Evolutionary conservation across 108 stramenopile species (phyloP).

Genomic region (Cyclotella choctawhatcheeana): DNA sequence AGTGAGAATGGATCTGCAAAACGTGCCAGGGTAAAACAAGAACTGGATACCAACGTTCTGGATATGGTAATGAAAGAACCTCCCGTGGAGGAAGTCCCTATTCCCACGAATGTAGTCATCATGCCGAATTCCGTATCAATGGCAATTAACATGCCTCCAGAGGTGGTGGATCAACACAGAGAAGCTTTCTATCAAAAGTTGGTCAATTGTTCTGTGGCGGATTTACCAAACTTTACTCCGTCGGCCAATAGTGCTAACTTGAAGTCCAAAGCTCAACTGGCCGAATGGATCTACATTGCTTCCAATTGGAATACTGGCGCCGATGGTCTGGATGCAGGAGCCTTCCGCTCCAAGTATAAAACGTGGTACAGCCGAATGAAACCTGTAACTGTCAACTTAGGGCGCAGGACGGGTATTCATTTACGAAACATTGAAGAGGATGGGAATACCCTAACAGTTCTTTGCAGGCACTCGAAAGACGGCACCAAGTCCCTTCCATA

Average conservation of each 20-base stretch:
- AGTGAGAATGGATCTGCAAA: neutral
- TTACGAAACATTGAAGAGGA: conserved; percentile 17
- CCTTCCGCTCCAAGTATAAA: conserved; percentile 50
- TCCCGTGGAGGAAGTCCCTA: neutral
- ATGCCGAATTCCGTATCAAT: conserved; percentile 8
- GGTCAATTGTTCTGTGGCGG: conserved; percentile 5
- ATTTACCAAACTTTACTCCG: conserved; percentile 6
- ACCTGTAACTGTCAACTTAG: conserved; percentile 36
- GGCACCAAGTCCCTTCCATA: conserved; percentile 42
- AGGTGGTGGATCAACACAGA: conserved; percentile 9
- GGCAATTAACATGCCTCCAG: conserved; percentile 8
- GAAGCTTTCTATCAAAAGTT: conserved; percentile 39
- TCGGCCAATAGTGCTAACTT: conserved; percentile 30
- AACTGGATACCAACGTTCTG: neutral
- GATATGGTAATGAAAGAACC: neutral
- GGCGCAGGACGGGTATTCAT: conserved; percentile 50
- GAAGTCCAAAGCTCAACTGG: conserved; percentile 30
- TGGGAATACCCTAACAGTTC: conserved; percentile 6
- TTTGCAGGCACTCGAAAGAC: conserved; percentile 47
- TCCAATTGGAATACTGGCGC: conserved; percentile 44
- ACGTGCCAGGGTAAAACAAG: neutral
- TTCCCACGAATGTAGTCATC: conserved; percentile 16
- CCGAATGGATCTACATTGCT: conserved; percentile 47
- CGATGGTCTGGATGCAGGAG: conserved; percentile 43
- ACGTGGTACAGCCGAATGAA: conserved; percentile 53